Evolutionary conservation across 129 eudicot species (phyloP).

Genomic region (Glebionis coronaria): DNA sequence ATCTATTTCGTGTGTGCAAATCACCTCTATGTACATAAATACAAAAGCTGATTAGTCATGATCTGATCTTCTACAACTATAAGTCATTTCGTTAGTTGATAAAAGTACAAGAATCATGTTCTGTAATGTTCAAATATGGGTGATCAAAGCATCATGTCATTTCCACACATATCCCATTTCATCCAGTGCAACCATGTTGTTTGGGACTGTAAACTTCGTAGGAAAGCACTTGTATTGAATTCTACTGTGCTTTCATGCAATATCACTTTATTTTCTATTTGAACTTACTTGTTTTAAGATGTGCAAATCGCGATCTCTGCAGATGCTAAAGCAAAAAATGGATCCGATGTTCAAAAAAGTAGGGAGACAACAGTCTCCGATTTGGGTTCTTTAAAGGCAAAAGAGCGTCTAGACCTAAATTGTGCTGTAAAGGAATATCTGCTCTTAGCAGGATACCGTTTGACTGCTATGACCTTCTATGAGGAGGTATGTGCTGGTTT

Average conservation of each 20-base stretch:
- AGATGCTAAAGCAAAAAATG: constrained; percentile 47
- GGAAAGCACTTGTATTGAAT: constrained; percentile 8
- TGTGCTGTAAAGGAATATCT: constrained; percentile 97
- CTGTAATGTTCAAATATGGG: constrained; percentile 11
- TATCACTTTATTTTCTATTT: constrained; percentile 9
- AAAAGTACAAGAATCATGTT: constrained; percentile 2
- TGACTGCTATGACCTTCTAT: constrained; percentile 97
- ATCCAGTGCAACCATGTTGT: constrained; percentile 10
- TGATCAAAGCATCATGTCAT: constrained; percentile 7
- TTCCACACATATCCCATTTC: background rate
- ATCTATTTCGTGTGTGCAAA: constrained; percentile 7
- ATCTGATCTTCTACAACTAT: background rate
- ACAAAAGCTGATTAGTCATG: constrained; percentile 11
- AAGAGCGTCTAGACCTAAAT: constrained; percentile 85
- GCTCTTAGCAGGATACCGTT: constrained; percentile 93
- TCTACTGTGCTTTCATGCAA: constrained; percentile 4
- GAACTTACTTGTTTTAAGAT: constrained; percentile 12
- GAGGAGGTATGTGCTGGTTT: constrained; percentile 72
- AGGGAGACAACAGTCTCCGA: constrained; percentile 59
- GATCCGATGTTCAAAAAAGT: constrained; percentile 40
- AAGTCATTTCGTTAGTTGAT: constrained; percentile 3
- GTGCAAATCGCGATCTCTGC: constrained; percentile 37
- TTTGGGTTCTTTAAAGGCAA: constrained; percentile 87
- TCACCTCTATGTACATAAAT: constrained; percentile 14
- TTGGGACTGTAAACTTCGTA: constrained; percentile 1